phyloP scores from a whole-genome alignment of 2,329 filamentous ascomycete species.

The Teratosphaeria destructans region DNA sequence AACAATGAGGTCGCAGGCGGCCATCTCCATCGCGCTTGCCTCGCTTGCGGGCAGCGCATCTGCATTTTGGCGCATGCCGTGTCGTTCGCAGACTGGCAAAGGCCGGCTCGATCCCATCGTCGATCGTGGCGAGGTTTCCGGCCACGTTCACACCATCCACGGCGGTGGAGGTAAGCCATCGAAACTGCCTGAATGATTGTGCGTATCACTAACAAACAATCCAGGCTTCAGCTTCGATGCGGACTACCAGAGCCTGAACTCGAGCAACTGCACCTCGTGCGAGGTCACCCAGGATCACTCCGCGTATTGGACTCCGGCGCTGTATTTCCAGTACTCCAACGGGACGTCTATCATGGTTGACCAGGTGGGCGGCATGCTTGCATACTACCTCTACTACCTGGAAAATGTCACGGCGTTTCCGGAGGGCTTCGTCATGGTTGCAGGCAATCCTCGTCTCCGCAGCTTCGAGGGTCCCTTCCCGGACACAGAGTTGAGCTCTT shows the following conservation, averaged over 20 bases:
- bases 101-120: slow-evolving; percentile 71
- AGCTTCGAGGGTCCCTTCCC: slow-evolving; percentile 61
- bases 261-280: slow-evolving; percentile 64
- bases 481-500: slow-evolving; percentile 58
- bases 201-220: background rate
- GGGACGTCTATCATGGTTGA: slow-evolving; percentile 58
- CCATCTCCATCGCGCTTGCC: slow-evolving; percentile 12
- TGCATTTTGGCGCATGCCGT: slow-evolving; percentile 88
- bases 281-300: slow-evolving; percentile 71
- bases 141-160: slow-evolving; percentile 65
- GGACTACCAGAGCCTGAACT: slow-evolving; percentile 46
- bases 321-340: slow-evolving; percentile 67
- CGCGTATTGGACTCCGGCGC: slow-evolving; percentile 68
- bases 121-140: slow-evolving; percentile 46
- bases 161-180: slow-evolving; percentile 60
- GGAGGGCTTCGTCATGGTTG: slow-evolving; percentile 67
- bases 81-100: slow-evolving; percentile 57
- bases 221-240: slow-evolving; percentile 56
- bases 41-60: slow-evolving; percentile 20
- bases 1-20: slow-evolving; percentile 16
- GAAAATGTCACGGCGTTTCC: slow-evolving; percentile 63
- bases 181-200: background rate
- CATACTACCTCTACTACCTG: slow-evolving; percentile 74
- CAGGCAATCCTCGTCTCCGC: slow-evolving; percentile 58
- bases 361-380: slow-evolving; percentile 74